Evolutionary conservation across 495 filamentous ascomycete species (phyloP), one percentile per base, ranked within the genome.

Genomic region (Penicillium psychrofluorescens): DNA sequence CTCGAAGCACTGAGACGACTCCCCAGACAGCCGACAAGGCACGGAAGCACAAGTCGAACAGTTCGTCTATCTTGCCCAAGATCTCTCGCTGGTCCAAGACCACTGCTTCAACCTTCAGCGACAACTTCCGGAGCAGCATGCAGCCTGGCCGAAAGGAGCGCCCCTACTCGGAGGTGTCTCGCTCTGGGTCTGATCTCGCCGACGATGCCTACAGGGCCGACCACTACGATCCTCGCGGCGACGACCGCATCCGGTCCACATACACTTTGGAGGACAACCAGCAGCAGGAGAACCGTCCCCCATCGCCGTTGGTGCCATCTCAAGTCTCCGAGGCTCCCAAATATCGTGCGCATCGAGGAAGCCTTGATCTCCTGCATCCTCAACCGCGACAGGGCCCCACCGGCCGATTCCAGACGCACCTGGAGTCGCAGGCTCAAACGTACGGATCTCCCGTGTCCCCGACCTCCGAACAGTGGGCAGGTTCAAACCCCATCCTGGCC

Each of bases 81-180:
- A 86, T 95, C 45, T 97, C 94, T 10, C 81, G 92, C 29, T 99
- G 92, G 92, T 96, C 91, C 4, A 90, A 92, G 64, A 96, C 92
- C 14, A 97, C 92, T 5, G 77, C 90, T 15, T 92, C 94, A 2
- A 84, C 84, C n/a, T 71, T 74, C 46, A 77, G 74, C 11, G 69
- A 78, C 50, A 70, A 72, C 38, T 67, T 71, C 49, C 70, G 76
- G 45, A 74, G 70, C 52, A 79, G 68, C 55, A 64, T 70, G 22
- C 70, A 74, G 45, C 61, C 67, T 10, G 55, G 54, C 12, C 68
- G 69, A 33, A 72, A 74, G 40, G 68, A 76, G 40, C 72, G 71
- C 11, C 71, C 76, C 11, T 68, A 66, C 34, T 82, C 77, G 10
- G 73, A 76, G 38, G 63, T 71, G 4, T 88, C 83, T 34, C 81